Percentiles rank a stretch among this genome's conserved stretches.
phyloP scores from a whole-genome alignment of 768 basidiomycete genomes.

The Mycena vitilis region DNA sequence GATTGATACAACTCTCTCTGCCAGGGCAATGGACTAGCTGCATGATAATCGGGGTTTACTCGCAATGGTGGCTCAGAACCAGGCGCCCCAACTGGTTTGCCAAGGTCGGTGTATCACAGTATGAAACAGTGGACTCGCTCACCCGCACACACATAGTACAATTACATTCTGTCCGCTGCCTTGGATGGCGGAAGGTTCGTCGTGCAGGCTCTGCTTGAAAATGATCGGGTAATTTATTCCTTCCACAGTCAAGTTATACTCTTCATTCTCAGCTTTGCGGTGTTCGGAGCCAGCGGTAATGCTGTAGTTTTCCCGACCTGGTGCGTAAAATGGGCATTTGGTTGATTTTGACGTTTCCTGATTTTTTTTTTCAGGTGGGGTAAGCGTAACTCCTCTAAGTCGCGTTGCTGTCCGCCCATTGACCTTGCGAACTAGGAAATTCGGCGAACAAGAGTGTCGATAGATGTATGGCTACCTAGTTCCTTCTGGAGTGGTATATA shows the following conservation, averaged over 20 bases:
- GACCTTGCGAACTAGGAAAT: slow-evolving; percentile 30
- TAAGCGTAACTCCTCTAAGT: neutral
- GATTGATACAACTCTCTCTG: too few species aligned
- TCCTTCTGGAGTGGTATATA: too few species aligned
- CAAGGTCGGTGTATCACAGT: slow-evolving; percentile 45
- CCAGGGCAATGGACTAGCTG: slow-evolving; percentile 64
- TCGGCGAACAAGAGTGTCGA: slow-evolving; percentile 18
- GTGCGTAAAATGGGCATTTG: slow-evolving; percentile 40
- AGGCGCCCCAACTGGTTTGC: slow-evolving; percentile 59
- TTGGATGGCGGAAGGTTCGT: slow-evolving; percentile 54
- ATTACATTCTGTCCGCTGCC: slow-evolving; percentile 61
- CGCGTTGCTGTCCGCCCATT: neutral
- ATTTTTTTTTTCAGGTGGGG: slow-evolving; percentile 18
- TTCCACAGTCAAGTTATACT: slow-evolving; percentile 55
- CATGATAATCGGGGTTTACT: slow-evolving; percentile 59
- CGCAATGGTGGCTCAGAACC: slow-evolving; percentile 62
- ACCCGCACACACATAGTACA: slow-evolving; percentile 44
- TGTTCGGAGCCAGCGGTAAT: slow-evolving; percentile 54
- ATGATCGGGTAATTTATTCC: neutral
- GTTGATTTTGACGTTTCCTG: neutral
- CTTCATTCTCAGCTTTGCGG: slow-evolving; percentile 57
- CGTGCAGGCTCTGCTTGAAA: too few species aligned
- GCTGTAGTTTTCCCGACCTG: slow-evolving; percentile 58
- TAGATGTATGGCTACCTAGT: slow-evolving; percentile 23
- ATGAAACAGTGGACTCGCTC: neutral